phyloP scores from a whole-genome alignment of 2,329 filamentous ascomycete species.

The Pseudonectria buxi region DNA sequence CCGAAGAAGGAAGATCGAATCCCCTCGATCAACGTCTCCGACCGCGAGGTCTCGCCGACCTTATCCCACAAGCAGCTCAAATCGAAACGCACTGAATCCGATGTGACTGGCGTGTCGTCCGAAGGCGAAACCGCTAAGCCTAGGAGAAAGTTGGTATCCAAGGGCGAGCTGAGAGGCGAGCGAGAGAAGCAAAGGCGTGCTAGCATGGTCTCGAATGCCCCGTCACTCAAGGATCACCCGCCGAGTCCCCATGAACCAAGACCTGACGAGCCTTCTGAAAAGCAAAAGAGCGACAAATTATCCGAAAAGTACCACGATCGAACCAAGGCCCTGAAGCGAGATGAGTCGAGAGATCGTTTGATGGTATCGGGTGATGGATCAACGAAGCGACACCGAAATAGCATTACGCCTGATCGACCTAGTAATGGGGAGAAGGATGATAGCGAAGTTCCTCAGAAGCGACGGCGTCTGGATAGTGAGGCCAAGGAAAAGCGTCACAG shows the following conservation, averaged over 20 bases:
- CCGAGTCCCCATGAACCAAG: constrained; percentile 45
- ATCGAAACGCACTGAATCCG: constrained; percentile 47
- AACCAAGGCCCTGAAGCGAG: constrained; percentile 54
- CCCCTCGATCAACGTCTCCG: constrained; percentile 41
- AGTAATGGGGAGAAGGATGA: constrained; percentile 48
- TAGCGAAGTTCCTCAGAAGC: constrained; percentile 45
- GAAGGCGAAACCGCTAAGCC: constrained; percentile 54
- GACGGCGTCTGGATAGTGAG: constrained; percentile 51
- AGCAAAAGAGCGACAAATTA: constrained; percentile 30
- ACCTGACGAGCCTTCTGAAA: constrained; percentile 43
- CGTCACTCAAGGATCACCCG: constrained; percentile 43
- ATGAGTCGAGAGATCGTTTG: constrained; percentile 51
- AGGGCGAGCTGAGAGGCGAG: constrained; percentile 54
- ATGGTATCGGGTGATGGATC: constrained; percentile 44
- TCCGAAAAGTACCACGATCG: constrained; percentile 53
- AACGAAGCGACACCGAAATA: constrained; percentile 52
- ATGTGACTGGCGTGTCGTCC: constrained; percentile 45
- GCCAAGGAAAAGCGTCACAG: constrained; percentile 42
- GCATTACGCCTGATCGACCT: constrained; percentile 50
- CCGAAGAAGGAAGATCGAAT: constrained; percentile 49
- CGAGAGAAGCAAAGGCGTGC: constrained; percentile 52
- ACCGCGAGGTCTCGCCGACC: constrained; percentile 47
- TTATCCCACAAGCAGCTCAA: constrained; percentile 42
- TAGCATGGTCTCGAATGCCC: constrained; percentile 51
- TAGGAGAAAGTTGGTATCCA: constrained; percentile 56